These are phyloP conservation scores for Zygotorulaspora danielsina DNA, from an alignment of 805 yeast species.

Conservation along the genomic window DNA sequence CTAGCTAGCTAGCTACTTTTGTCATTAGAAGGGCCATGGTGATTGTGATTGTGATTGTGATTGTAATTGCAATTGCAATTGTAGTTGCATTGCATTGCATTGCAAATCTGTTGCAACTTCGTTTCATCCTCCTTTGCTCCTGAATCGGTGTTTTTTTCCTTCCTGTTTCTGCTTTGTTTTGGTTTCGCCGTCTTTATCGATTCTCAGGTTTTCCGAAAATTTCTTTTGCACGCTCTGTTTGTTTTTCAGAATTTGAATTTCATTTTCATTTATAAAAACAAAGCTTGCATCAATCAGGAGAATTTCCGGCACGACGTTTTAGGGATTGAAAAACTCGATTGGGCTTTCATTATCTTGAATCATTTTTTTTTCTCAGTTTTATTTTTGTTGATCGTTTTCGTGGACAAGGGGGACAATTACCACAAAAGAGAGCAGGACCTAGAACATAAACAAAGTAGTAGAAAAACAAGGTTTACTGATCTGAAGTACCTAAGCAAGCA, in stretches of 20 bases:
- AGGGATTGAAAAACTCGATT: neutral
- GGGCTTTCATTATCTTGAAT: neutral
- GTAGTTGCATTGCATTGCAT: too few relatives aligned
- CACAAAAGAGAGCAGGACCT: too few relatives aligned
- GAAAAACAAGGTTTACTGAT: neutral
- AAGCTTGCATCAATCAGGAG: neutral
- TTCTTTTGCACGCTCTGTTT: neutral
- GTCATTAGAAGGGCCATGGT: too few relatives aligned
- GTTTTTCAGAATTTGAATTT: neutral
- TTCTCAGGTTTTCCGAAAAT: neutral
- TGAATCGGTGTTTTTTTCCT: neutral
- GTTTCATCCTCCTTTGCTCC: too few relatives aligned
- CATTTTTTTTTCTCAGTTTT: constrained; percentile 1
- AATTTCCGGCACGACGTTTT: neutral
- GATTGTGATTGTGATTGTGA: too few relatives aligned
- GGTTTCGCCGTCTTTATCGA: neutral
- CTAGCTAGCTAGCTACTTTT: too few relatives aligned
- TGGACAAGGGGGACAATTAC: neutral
- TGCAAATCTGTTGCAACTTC: too few relatives aligned
- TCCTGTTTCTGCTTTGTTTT: neutral
- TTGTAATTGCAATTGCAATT: too few relatives aligned
- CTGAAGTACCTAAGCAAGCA: neutral
- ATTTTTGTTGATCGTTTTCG: too few relatives aligned
- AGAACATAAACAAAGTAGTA: neutral
- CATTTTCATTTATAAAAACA: constrained; percentile 2